These are phyloP conservation scores for Chaetomium tenue DNA, from an alignment of 495 filamentous ascomycete species.

Conservation along the genomic window DNA sequence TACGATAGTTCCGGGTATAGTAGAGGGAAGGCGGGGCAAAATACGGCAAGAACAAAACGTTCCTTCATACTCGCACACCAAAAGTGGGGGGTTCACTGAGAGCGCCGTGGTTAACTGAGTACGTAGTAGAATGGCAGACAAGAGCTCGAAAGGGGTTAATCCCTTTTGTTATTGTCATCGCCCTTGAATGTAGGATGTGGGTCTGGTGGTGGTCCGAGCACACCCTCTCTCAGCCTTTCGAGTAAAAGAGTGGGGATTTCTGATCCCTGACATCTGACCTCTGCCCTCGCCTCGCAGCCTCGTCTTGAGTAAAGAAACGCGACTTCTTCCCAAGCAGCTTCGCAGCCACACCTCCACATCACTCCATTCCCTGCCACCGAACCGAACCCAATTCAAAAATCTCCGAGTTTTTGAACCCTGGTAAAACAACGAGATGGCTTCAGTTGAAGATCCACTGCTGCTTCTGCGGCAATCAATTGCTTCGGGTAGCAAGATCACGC, in stretches of 20 bases:
- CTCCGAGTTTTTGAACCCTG: not conserved
- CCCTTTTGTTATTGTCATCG: not conserved
- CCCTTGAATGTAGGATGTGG: not conserved
- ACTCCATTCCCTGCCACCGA: not conserved
- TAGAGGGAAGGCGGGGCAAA: too few species aligned
- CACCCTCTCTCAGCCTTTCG: not conserved
- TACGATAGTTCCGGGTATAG: too few species aligned
- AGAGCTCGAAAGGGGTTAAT: not conserved
- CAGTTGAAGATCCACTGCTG: conserved; percentile 65
- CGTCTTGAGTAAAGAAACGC: conserved; percentile 1
- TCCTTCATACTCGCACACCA: too few species aligned
- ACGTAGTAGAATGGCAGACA: too few species aligned
- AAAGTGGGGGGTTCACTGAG: too few species aligned
- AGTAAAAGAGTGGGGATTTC: conserved; percentile 8
- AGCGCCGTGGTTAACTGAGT: too few species aligned
- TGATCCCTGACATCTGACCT: conserved; percentile 5
- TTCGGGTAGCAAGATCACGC: conserved; percentile 58
- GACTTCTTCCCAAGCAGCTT: not conserved
- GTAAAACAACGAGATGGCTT: conserved; percentile 35
- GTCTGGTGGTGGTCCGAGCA: conserved; percentile 4
- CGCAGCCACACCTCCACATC: not conserved
- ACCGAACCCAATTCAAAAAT: conserved; percentile 2
- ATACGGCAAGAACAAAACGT: too few species aligned
- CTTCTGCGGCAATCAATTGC: conserved; percentile 78
- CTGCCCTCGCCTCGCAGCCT: conserved; percentile 10